These are phyloP conservation scores for Exutisphaerella laricina DNA, from an alignment of 2,329 filamentous ascomycete genomes.

Conservation along the genomic window DNA sequence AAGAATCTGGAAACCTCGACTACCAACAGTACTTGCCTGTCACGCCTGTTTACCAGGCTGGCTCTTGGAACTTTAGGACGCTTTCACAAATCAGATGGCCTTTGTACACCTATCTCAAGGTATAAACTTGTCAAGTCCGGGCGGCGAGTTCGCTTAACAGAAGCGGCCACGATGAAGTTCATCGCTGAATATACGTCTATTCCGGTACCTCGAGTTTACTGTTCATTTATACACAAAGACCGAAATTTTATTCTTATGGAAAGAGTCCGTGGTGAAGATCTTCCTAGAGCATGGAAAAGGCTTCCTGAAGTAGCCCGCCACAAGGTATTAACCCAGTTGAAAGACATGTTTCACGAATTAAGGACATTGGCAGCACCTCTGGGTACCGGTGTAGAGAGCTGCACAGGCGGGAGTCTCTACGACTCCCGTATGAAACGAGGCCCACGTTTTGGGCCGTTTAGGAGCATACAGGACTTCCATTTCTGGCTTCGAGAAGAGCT, in stretches of 20 bases:
- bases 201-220: constrained; percentile 7
- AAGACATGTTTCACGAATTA: constrained; percentile 6
- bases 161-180: constrained; percentile 7
- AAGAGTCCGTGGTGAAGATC: background rate
- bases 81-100: constrained; percentile 9
- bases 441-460: constrained; percentile 11
- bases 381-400: constrained; percentile 4
- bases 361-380: constrained; percentile 5
- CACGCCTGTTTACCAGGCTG: constrained; percentile 6
- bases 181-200: constrained; percentile 8
- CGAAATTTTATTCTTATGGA: constrained; percentile 8
- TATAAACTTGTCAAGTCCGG: constrained; percentile 8
- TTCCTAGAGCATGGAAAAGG: constrained; percentile 4
- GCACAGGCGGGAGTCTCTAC: constrained; percentile 7
- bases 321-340: constrained; percentile 10
- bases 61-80: constrained; percentile 7
- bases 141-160: constrained; percentile 4
- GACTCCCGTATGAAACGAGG: constrained; percentile 9
- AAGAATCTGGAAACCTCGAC: background rate
- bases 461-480: constrained; percentile 11
- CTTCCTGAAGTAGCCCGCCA: constrained; percentile 1
- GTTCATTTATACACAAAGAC: constrained; percentile 5
- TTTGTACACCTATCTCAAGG: constrained; percentile 8
- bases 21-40: constrained; percentile 6
- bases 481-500: constrained; percentile 8